Conservation (phyloP, 129 eudicot genomes). For the Kitagawia praeruptora region DNA sequence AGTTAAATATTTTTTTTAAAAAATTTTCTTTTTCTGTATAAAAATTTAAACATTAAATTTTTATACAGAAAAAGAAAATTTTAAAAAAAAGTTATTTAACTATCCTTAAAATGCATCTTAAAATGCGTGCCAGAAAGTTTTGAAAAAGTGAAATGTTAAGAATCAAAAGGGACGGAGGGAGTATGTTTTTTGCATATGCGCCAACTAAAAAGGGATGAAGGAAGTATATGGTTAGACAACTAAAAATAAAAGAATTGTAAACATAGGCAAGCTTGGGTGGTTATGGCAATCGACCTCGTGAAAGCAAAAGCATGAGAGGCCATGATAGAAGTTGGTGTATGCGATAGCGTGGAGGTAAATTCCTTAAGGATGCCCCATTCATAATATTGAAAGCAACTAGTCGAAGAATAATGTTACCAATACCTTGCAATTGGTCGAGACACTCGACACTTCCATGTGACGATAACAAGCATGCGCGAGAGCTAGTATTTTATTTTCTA, state of each 20-base stretch:
- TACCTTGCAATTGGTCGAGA: conserved; percentile 18
- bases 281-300: not conserved
- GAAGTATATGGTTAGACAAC: too few relatives aligned
- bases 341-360: not conserved
- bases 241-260: not conserved
- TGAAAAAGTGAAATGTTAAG: too few relatives aligned
- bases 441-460: conserved; percentile 52
- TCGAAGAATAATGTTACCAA: conserved; percentile 28
- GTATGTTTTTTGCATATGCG: too few relatives aligned
- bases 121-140: too few relatives aligned
- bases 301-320: conserved; percentile 5
- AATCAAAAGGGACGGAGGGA: too few relatives aligned
- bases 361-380: conserved; percentile 14
- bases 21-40: too few relatives aligned
- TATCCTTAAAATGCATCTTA: too few relatives aligned
- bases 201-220: too few relatives aligned
- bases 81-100: too few relatives aligned
- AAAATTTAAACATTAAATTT: too few relatives aligned
- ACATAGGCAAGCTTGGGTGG: not conserved
- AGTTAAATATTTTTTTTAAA: too few relatives aligned
- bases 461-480: conserved; percentile 16
- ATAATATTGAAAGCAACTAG: conserved; percentile 17
- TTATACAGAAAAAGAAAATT: too few relatives aligned
- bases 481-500: not conserved
- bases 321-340: not conserved